These are phyloP conservation scores for Alternaria metachromatica DNA, from an alignment of 2,329 filamentous ascomycete genomes.

Conservation along the genomic window DNA sequence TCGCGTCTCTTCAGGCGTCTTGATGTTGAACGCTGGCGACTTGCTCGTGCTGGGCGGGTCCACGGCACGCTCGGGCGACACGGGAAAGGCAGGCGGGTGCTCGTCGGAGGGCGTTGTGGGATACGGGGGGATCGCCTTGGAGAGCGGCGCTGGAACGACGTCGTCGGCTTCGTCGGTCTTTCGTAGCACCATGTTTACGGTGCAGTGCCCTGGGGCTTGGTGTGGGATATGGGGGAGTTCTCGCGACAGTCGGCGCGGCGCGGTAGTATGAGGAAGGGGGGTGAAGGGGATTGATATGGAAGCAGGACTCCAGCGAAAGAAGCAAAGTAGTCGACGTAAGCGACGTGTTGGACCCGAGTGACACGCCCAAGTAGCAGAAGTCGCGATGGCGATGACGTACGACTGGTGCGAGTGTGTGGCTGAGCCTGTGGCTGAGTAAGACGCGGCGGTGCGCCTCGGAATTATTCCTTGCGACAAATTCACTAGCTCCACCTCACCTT, in stretches of 20 bases:
- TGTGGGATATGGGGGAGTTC: neutral
- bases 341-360: constrained; percentile 1
- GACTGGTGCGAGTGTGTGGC: neutral
- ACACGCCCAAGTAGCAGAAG: constrained; percentile 6
- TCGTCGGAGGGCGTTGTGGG: constrained; percentile 51
- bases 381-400: constrained; percentile 20
- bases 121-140: constrained; percentile 54
- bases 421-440: constrained; percentile 1
- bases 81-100: constrained; percentile 32
- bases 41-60: constrained; percentile 45
- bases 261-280: neutral
- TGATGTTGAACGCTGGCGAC: constrained; percentile 52
- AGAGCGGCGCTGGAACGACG: constrained; percentile 51
- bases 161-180: constrained; percentile 47
- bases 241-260: neutral
- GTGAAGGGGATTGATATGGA: neutral
- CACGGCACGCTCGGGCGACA: constrained; percentile 23
- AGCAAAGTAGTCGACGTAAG: neutral
- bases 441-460: neutral
- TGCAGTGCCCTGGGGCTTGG: constrained; percentile 1
- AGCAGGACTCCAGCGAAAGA: neutral
- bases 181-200: constrained; percentile 54
- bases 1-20: constrained; percentile 33
- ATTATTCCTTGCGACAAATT: constrained; percentile 10
- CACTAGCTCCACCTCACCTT: constrained; percentile 9